A percentile compares a stretch with the other conserved stretches of the same genome.
Conservation (phyloP, 805 yeast species). For the Ogataea pignaliae region DNA sequence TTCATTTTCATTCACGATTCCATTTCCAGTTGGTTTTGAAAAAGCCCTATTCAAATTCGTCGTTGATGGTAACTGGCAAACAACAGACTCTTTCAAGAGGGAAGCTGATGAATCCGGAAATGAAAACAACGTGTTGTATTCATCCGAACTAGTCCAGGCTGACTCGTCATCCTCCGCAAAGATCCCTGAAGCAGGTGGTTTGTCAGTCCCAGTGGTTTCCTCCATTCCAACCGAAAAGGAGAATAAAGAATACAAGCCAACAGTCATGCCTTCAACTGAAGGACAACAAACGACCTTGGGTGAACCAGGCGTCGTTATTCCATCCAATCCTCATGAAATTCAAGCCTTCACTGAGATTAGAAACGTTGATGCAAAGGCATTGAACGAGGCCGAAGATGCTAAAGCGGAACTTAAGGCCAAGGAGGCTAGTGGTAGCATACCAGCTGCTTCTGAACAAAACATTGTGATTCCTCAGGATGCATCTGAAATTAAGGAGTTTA, state of each 20-base stretch:
- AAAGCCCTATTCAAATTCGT: conserved; percentile 47
- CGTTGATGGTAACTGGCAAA: conserved; percentile 57
- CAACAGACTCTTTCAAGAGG: conserved; percentile 34
- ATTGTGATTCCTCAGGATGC: conserved; percentile 60
- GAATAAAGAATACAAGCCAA: conserved; percentile 5
- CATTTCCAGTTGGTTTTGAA: conserved; percentile 21
- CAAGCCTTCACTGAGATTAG: conserved; percentile 56
- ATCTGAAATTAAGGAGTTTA: conserved; percentile 61
- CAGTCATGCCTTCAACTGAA: conserved; percentile 42
- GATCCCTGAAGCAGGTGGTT: conserved; percentile 48
- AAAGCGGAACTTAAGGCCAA: conserved; percentile 32
- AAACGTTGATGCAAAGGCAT: conserved; percentile 50
- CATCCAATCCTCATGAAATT: conserved; percentile 53
- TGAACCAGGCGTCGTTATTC: conserved; percentile 70
- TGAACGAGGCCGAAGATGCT: conserved; percentile 35
- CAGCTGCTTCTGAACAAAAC: conserved; percentile 39
- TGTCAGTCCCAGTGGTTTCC: conserved; percentile 24
- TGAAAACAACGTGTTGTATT: conserved; percentile 45
- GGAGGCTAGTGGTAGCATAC: conserved; percentile 53
- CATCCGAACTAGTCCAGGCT: conserved; percentile 31
- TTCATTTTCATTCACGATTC: conserved; percentile 28
- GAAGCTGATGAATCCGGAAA: conserved; percentile 48
- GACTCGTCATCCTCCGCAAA: conserved; percentile 24
- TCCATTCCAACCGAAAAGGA: conserved; percentile 4
- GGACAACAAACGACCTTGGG: conserved; percentile 42